Base-by-base conservation (phyloP, 2,329 filamentous ascomycete species). In the Cladosporium sp. region DNA sequence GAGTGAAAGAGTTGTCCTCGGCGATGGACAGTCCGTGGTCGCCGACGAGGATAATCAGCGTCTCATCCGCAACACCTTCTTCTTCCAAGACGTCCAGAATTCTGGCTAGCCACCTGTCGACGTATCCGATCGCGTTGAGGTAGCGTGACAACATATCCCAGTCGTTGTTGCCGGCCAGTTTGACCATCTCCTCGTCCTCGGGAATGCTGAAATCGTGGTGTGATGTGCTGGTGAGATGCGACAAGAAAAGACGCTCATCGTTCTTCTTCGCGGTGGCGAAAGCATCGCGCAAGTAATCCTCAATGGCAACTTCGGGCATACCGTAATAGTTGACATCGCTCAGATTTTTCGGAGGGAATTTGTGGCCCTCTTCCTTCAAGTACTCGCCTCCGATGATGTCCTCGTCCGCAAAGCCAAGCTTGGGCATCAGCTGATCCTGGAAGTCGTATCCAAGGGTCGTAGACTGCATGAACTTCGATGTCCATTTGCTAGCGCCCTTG, bases 41-140 rank as follows among this genome's bases (percentile, higher is more conserved):
- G 15, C 73, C 73, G 5, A 73, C 66, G n/a, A 75, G 57, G 2
- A 75, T 69, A 1, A 76, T 68, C 4, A 76, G 60, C 5, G 72
- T 76, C 53, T 71, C 66, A 49, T 75, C 68, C 12, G 70, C 65
- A 13, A 75, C 69, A 19, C 69, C 71, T 3, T 66, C 57, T 29
- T 74, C 68, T 20, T 75, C 70, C 7, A 75, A 62, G 48, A 73
- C 52, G 41, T 65, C 56, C 54, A 73, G 62, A 16, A 72, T 57
- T 42, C 69, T 61, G 12, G 62, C 66, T 8, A 71, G 59, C 69
- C 70, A 73, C 7, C 52, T 49, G 52, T 72, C 70, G 25, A 65
- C 64, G 54, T 68, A 71, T 43, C 64, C 65, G 49, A 72, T 62
- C 27, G 69, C 62, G 52, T 74, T 72, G 33, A 75, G 54, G 56